Evolutionary conservation across 1,284 basidiomycete genomes (phyloP).

Genomic region (Moesziomyces aphidis): DNA sequence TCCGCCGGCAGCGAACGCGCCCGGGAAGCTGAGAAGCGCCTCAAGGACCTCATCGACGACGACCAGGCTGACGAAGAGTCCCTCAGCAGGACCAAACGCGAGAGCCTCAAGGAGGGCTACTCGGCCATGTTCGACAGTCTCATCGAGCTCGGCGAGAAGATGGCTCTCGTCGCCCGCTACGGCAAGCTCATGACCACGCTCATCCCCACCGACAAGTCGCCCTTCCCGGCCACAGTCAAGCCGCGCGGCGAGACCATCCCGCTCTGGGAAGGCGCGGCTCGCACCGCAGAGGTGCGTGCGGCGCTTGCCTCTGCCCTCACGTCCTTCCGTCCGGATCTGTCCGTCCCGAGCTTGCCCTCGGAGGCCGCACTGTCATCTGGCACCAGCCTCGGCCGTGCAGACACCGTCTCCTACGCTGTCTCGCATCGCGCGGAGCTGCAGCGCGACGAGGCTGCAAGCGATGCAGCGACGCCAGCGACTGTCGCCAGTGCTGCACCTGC

Average conservation of each 20-base stretch:
- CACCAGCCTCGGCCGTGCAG: constrained; percentile 31
- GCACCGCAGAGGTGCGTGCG: constrained; percentile 54
- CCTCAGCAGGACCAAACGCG: constrained; percentile 49
- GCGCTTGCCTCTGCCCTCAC: constrained; percentile 51
- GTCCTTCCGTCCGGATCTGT: constrained; percentile 30
- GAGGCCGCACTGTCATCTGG: constrained; percentile 12
- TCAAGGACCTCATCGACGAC: constrained; percentile 48
- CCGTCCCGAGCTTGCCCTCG: constrained; percentile 31
- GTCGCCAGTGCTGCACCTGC: constrained; percentile 1
- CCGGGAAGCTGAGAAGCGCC: constrained; percentile 42
- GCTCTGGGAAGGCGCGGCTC: constrained; percentile 50
- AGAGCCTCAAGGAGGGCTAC: constrained; percentile 49
- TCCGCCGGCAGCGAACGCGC: constrained; percentile 19
- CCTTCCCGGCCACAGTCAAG: constrained; percentile 42
- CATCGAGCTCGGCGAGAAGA: constrained; percentile 61
- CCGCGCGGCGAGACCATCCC: constrained; percentile 32
- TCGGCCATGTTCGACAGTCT: constrained; percentile 57
- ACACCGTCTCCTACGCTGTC: constrained; percentile 41
- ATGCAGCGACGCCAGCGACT: constrained; percentile 1
- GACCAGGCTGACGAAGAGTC: constrained; percentile 57
- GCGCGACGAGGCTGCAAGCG: constrained; percentile 6
- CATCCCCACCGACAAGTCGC: constrained; percentile 47
- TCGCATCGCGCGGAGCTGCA: constrained; percentile 44
- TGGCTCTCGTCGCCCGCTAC: constrained; percentile 57
- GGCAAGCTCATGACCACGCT: constrained; percentile 55